Conservation (phyloP, 2,329 filamentous ascomycete genomes). For the Fusarium albosuccineum region DNA sequence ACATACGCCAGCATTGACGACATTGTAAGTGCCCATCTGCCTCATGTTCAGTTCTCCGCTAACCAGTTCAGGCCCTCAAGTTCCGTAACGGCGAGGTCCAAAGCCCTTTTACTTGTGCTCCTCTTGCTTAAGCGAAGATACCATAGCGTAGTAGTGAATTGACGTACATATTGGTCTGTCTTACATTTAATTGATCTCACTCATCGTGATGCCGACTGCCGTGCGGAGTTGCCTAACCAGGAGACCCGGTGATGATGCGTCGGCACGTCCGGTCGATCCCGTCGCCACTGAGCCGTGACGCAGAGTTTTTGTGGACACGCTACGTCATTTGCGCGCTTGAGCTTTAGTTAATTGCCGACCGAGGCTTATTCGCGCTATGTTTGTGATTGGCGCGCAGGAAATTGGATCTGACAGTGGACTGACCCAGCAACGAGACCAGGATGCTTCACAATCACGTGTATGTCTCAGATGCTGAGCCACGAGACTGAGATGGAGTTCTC, state of each 20-base stretch:
- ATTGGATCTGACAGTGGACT: background rate
- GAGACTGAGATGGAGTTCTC: too few species aligned
- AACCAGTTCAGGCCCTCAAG: slow-evolving; percentile 41
- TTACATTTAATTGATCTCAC: background rate
- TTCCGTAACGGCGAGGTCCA: slow-evolving; percentile 45
- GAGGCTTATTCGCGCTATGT: too few species aligned
- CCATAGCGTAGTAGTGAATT: slow-evolving; percentile 30
- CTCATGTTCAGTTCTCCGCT: slow-evolving; percentile 1
- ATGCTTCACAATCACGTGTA: too few species aligned
- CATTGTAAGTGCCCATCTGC: slow-evolving; percentile 44
- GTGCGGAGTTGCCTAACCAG: background rate
- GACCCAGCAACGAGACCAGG: too few species aligned
- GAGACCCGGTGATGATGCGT: background rate
- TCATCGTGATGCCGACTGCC: slow-evolving; percentile 10
- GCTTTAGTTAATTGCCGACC: too few species aligned
- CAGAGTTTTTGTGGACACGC: background rate
- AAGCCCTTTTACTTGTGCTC: slow-evolving; percentile 47
- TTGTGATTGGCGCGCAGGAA: slow-evolving; percentile 2
- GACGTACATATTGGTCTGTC: background rate
- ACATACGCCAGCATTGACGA: slow-evolving; percentile 51
- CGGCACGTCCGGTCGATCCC: slow-evolving; percentile 1
- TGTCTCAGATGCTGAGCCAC: too few species aligned
- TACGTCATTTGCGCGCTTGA: too few species aligned
- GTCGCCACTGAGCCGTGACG: slow-evolving; percentile 6
- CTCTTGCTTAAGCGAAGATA: slow-evolving; percentile 43